phyloP scores from a whole-genome alignment of 2,329 filamentous ascomycete species.

The Calonectria pauciramosa region DNA sequence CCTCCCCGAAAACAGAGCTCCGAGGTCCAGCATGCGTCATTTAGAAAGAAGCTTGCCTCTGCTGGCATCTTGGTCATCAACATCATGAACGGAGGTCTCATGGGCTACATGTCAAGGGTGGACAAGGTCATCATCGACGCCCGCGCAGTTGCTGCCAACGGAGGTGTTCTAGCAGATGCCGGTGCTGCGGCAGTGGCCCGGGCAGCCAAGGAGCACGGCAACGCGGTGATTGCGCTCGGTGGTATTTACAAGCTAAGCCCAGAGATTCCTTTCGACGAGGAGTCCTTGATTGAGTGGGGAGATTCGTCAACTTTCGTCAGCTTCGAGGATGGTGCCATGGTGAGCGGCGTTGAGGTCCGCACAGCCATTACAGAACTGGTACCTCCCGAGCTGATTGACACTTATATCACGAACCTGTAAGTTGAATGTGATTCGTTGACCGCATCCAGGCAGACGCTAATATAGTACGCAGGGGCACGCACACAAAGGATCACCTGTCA shows the following conservation, averaged over 20 bases:
- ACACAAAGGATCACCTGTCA: slow-evolving; percentile 80
- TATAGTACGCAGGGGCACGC: slow-evolving; percentile 66
- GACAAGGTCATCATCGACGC: slow-evolving; percentile 96
- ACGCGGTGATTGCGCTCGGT: slow-evolving; percentile 88
- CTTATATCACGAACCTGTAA: slow-evolving; percentile 85
- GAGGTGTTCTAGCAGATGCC: slow-evolving; percentile 85
- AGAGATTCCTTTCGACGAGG: slow-evolving; percentile 86
- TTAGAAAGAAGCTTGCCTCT: slow-evolving; percentile 83
- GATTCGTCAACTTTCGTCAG: slow-evolving; percentile 81
- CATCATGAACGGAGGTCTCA: slow-evolving; percentile 87
- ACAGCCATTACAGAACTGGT: slow-evolving; percentile 89
- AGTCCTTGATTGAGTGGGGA: slow-evolving; percentile 88
- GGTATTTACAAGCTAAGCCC: slow-evolving; percentile 96
- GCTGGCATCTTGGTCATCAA: slow-evolving; percentile 87
- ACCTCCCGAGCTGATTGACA: slow-evolving; percentile 79
- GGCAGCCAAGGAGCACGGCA: slow-evolving; percentile 85
- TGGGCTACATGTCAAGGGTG: slow-evolving; percentile 94
- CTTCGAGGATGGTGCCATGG: slow-evolving; percentile 84
- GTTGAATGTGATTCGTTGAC: slow-evolving; percentile 42
- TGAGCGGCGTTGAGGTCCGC: slow-evolving; percentile 82
- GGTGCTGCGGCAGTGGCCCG: slow-evolving; percentile 88
- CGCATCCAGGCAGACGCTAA: slow-evolving; percentile 24
- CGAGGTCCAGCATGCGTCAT: slow-evolving; percentile 62
- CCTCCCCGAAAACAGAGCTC: slow-evolving; percentile 55
- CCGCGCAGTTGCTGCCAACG: slow-evolving; percentile 89